Evolutionary conservation across 1,284 basidiomycete species (phyloP).

Genomic region (Pterulicium gracile): DNA sequence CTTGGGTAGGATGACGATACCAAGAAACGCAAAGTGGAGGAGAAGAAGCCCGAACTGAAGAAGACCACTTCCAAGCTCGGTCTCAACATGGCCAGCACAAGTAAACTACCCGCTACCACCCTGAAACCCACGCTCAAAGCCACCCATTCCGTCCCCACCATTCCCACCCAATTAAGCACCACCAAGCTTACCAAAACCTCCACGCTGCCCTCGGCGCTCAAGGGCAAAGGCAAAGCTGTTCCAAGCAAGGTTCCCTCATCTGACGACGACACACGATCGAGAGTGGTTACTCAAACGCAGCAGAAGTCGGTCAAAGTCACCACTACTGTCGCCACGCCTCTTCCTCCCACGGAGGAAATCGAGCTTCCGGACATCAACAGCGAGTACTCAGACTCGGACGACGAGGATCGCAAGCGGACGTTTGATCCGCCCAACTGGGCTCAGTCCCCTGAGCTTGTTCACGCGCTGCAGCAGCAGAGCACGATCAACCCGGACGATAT

Average conservation of each 20-base stretch:
- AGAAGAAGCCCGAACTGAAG: slow-evolving; percentile 48
- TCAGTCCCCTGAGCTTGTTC: slow-evolving; percentile 75
- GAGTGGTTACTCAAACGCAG: slow-evolving; percentile 59
- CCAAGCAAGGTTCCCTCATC: slow-evolving; percentile 15
- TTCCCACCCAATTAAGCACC: slow-evolving; percentile 19
- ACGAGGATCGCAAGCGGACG: slow-evolving; percentile 65
- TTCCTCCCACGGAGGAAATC: slow-evolving; percentile 66
- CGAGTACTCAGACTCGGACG: slow-evolving; percentile 92
- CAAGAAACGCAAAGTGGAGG: slow-evolving; percentile 63
- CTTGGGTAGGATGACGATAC: slow-evolving; percentile 49
- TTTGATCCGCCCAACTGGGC: slow-evolving; percentile 81
- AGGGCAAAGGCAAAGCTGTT: slow-evolving; percentile 39
- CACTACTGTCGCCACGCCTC: slow-evolving; percentile 28
- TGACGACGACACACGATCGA: slow-evolving; percentile 50
- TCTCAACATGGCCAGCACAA: not conserved
- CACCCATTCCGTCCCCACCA: slow-evolving; percentile 15
- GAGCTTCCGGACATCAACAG: slow-evolving; percentile 90
- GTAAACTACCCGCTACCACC: not conserved
- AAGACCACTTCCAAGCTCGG: slow-evolving; percentile 34
- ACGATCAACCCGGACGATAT: slow-evolving; percentile 86
- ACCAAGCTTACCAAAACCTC: slow-evolving; percentile 8
- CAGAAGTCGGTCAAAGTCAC: slow-evolving; percentile 49
- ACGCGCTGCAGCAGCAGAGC: slow-evolving; percentile 71
- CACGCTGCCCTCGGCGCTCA: slow-evolving; percentile 22
- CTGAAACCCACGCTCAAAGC: not conserved